Evolutionary conservation across 306 rosid species (phyloP).

Genomic region (Cucurbita maxima): DNA sequence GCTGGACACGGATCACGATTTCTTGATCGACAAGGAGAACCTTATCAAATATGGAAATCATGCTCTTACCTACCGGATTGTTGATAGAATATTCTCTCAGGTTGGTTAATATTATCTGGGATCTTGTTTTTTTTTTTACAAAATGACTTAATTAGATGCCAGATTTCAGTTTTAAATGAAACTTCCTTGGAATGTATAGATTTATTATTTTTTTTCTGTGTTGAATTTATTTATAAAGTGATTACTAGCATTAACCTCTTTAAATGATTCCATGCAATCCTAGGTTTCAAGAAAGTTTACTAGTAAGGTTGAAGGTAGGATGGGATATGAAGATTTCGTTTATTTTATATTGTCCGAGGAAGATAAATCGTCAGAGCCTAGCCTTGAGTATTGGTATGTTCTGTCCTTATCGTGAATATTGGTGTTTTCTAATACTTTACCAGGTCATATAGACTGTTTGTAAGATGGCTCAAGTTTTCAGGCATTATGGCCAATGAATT

Average conservation of each 20-base stretch:
- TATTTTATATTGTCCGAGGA: constrained; percentile 96
- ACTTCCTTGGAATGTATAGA: neutral
- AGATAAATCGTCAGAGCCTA: constrained; percentile 90
- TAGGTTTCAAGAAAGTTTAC: constrained; percentile 94
- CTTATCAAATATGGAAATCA: constrained; percentile 98
- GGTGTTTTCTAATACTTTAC: neutral
- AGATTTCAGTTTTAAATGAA: constrained; percentile 2
- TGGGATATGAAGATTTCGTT: constrained; percentile 99
- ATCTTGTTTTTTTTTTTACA: constrained; percentile 9
- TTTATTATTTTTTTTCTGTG: neutral
- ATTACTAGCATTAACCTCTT: constrained; percentile 8
- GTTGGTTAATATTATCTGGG: constrained; percentile 30
- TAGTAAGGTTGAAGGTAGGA: constrained; percentile 85
- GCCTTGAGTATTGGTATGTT: constrained; percentile 92
- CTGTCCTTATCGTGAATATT: constrained; percentile 7
- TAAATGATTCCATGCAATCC: constrained; percentile 8
- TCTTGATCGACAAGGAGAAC: constrained; percentile 93
- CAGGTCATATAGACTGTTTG: neutral
- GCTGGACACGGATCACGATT: constrained; percentile 97
- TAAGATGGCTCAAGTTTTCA: neutral
- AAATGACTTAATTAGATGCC: constrained; percentile 9
- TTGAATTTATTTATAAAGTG: constrained; percentile 6
- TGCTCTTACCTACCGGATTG: constrained; percentile 95
- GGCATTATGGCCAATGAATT: neutral
- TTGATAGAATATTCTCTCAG: constrained; percentile 98